A percentile compares a stretch with the other conserved stretches of the same genome.
Evolutionary conservation across 306 rosid genomes (phyloP).

Genomic region (Argentina anserina): DNA sequence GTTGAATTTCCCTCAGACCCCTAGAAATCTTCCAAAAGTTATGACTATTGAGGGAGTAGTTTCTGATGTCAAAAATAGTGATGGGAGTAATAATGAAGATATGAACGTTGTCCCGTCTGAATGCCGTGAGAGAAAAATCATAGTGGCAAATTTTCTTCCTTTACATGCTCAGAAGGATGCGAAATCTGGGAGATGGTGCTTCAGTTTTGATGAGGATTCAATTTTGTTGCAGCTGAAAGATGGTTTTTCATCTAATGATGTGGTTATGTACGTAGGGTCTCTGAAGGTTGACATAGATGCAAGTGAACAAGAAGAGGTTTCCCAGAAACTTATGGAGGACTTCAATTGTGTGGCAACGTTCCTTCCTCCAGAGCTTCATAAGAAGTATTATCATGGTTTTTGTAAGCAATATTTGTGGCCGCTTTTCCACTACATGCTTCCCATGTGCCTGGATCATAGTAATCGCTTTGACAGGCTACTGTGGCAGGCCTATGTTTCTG

Average conservation of each 20-base stretch:
- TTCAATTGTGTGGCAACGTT: constrained; percentile 79
- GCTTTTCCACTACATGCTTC: constrained; percentile 79
- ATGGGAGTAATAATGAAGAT: constrained; percentile 31
- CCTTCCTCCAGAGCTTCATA: constrained; percentile 53
- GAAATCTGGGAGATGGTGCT: constrained; percentile 56
- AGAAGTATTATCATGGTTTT: constrained; percentile 72
- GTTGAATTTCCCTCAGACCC: constrained; percentile 50
- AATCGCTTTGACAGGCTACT: constrained; percentile 62
- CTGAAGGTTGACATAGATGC: constrained; percentile 52
- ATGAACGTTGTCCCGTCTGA: constrained; percentile 29
- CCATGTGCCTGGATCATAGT: constrained; percentile 58
- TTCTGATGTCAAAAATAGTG: constrained; percentile 45
- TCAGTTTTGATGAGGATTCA: constrained; percentile 70
- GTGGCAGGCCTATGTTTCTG: constrained; percentile 91
- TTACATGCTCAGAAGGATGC: constrained; percentile 55
- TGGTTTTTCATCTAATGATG: constrained; percentile 49
- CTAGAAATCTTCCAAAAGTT: constrained; percentile 49
- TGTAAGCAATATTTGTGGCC: constrained; percentile 87
- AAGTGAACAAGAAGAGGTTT: constrained; percentile 64
- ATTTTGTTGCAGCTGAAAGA: constrained; percentile 57
- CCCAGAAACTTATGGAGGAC: constrained; percentile 62
- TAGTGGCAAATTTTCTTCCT: constrained; percentile 76
- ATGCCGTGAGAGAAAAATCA: constrained; percentile 38
- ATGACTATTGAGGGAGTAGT: constrained; percentile 48
- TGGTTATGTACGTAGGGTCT: constrained; percentile 69